A percentile compares a stretch with the other conserved stretches of the same genome.
Evolutionary conservation across 352 stramenopile genomes (phyloP).

Genomic region (Plasmopara halstedii): DNA sequence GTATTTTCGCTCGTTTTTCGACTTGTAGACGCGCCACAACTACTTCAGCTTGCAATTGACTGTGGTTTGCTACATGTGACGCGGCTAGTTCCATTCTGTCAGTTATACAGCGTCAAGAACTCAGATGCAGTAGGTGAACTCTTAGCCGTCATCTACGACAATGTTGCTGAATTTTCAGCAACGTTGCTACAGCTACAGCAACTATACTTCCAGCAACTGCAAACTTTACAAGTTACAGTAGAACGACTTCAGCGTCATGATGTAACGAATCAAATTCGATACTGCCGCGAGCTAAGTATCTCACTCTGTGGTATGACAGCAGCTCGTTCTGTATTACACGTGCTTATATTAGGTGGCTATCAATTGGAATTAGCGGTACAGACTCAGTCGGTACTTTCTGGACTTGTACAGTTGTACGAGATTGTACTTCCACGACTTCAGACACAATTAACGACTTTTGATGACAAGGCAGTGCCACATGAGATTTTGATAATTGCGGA

Average conservation of each 20-base stretch:
- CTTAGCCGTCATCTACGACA: constrained; percentile 17
- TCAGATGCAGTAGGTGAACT: constrained; percentile 15
- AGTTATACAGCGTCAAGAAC: constrained; percentile 42
- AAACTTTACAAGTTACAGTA: constrained; percentile 20
- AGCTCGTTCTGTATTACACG: constrained; percentile 5
- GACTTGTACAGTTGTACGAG: constrained; percentile 55
- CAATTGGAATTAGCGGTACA: constrained; percentile 19
- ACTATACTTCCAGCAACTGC: constrained; percentile 41
- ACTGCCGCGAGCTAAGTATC: constrained; percentile 37
- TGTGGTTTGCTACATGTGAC: constrained; percentile 37
- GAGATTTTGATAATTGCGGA: constrained; percentile 37
- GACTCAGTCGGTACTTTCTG: constrained; percentile 33
- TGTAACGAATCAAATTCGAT: constrained; percentile 35
- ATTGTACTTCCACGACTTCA: constrained; percentile 40
- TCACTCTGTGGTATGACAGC: constrained; percentile 25
- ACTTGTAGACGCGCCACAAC: constrained; percentile 6
- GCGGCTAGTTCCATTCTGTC: constrained; percentile 52
- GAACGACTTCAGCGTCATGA: constrained; percentile 22
- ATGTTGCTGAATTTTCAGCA: constrained; percentile 13
- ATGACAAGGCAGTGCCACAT: constrained; percentile 25
- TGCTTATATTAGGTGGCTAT: constrained; percentile 30
- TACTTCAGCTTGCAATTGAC: constrained; percentile 14
- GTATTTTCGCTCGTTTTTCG: constrained; percentile 40
- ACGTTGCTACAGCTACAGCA: constrained; percentile 15
- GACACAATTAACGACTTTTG: constrained; percentile 30